Evolutionary conservation across 495 filamentous ascomycete species (phyloP).

Genomic region (Aspergillus asperescens): DNA sequence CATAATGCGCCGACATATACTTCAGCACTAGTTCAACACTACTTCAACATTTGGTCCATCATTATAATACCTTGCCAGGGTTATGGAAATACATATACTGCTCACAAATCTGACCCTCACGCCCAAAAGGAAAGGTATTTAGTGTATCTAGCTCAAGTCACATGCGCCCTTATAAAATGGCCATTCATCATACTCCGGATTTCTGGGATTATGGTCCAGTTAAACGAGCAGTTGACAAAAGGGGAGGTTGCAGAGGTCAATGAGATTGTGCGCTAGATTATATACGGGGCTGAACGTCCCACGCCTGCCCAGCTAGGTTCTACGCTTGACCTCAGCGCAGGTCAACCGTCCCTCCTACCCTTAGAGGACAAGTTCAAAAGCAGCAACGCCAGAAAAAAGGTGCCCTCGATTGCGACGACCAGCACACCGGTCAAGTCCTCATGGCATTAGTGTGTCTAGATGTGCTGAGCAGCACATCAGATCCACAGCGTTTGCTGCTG

Average conservation of each 20-base stretch:
- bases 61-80: background rate
- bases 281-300: background rate
- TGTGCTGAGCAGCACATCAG: background rate
- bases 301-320: background rate
- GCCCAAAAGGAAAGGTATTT: no score
- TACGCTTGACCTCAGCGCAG: background rate
- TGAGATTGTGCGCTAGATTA: slow-evolving; percentile 1
- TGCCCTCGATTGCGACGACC: background rate
- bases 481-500: background rate
- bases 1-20: no score
- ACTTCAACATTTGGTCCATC: background rate
- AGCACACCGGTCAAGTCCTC: background rate
- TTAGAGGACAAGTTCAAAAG: background rate
- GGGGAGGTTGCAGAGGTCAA: background rate
- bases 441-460: background rate
- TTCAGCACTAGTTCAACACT: no score
- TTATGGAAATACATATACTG: no score
- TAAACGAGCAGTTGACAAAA: background rate
- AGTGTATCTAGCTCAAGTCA: no score
- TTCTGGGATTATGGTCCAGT: no score
- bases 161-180: no score
- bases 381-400: background rate
- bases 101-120: no score
- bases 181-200: no score
- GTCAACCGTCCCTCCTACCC: background rate